Evolutionary conservation across 305 asterid species (phyloP).

Genomic region (Salvia sclarea): DNA sequence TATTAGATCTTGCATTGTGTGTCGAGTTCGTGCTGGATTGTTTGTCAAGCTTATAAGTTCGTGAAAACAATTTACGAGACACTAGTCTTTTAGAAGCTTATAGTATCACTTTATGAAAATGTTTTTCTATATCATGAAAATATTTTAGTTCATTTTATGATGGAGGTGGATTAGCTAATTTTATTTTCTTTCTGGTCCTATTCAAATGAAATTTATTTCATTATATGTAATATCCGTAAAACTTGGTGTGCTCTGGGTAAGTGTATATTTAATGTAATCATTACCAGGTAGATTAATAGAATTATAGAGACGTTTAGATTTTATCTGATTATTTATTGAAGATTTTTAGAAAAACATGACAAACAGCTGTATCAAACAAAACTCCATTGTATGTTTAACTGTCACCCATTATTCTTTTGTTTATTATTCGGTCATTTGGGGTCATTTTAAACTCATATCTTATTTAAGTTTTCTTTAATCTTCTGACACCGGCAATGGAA

Average conservation of each 20-base stretch:
- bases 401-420: constrained; percentile 34
- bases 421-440: neutral
- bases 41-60: too few species aligned
- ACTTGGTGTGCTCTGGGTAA: too few species aligned
- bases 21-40: too few species aligned
- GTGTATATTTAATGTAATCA: constrained; percentile 2
- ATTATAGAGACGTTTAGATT: neutral
- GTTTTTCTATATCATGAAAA: too few species aligned
- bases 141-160: too few species aligned
- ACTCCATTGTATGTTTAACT: constrained; percentile 27
- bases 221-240: neutral
- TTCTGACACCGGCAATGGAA: constrained; percentile 12
- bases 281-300: constrained; percentile 8
- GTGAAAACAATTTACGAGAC: too few species aligned
- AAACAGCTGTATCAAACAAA: constrained; percentile 42
- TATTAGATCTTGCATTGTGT: too few species aligned
- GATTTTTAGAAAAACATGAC: constrained; percentile 5
- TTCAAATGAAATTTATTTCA: neutral
- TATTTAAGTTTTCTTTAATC: neutral
- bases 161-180: neutral
- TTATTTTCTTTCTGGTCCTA: neutral
- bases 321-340: neutral
- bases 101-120: too few species aligned
- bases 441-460: neutral
- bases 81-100: too few species aligned